Evolutionary conservation across 768 basidiomycete genomes (phyloP).

Genomic region (Guyanaporus albipodus): DNA sequence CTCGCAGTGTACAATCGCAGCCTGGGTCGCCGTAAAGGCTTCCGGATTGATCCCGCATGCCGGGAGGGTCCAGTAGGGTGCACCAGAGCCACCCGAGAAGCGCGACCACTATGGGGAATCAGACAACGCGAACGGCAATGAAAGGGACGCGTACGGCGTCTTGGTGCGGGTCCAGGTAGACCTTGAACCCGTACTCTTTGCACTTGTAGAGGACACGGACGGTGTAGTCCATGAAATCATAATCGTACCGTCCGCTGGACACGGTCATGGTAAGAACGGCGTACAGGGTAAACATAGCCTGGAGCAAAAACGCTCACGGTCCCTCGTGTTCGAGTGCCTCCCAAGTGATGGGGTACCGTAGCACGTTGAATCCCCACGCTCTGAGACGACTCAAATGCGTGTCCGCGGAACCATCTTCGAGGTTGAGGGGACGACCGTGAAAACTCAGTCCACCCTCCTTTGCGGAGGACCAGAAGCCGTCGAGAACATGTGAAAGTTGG

Average conservation of each 20-base stretch:
- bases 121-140: not conserved
- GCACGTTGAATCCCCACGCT: constrained; percentile 91
- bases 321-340: constrained; percentile 91
- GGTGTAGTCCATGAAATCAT: constrained; percentile 89
- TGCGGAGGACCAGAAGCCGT: constrained; percentile 80
- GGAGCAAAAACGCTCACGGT: constrained; percentile 63
- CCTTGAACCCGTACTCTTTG: constrained; percentile 86
- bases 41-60: constrained; percentile 90
- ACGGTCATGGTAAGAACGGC: constrained; percentile 1
- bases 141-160: constrained; percentile 64
- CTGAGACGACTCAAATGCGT: constrained; percentile 79
- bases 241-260: constrained; percentile 80
- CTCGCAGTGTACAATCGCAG: constrained; percentile 86
- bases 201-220: constrained; percentile 84
- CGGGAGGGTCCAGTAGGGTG: constrained; percentile 88
- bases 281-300: not conserved
- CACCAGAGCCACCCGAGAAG: constrained; percentile 91
- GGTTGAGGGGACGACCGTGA: constrained; percentile 69
- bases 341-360: constrained; percentile 87
- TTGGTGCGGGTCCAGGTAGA: constrained; percentile 96
- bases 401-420: constrained; percentile 84
- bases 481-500: constrained; percentile 61
- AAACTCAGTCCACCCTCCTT: constrained; percentile 70
- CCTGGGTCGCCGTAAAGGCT: constrained; percentile 79
- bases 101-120: constrained; percentile 73